Percentiles rank a stretch among this genome's conserved stretches.
Conservation (phyloP, 768 basidiomycete species). For the Sarcodon aspratus region DNA sequence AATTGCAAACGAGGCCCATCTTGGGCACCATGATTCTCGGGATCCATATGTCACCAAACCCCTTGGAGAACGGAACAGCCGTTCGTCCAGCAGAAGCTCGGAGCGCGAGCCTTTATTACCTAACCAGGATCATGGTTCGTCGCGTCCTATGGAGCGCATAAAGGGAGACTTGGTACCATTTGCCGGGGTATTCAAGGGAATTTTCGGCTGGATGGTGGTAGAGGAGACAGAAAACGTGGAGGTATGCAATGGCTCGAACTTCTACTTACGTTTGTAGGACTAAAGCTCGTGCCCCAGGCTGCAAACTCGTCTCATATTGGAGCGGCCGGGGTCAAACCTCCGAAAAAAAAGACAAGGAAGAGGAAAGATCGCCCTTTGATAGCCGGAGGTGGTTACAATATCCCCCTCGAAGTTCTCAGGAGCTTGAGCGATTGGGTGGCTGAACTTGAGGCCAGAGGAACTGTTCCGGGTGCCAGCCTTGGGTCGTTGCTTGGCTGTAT, state of each 20-base stretch:
- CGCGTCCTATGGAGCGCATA: not conserved
- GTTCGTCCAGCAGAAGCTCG: no score
- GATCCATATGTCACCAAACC: no score
- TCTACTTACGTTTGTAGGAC: not conserved
- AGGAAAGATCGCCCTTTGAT: slow-evolving; percentile 20
- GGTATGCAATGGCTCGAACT: not conserved
- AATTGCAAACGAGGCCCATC: no score
- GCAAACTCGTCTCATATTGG: slow-evolving; percentile 2
- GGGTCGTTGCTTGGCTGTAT: slow-evolving; percentile 38
- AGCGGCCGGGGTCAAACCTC: slow-evolving; percentile 3
- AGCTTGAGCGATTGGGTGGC: slow-evolving; percentile 49
- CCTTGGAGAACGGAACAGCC: no score
- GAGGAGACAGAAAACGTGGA: not conserved
- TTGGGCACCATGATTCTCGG: no score
- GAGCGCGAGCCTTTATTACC: no score
- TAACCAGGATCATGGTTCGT: no score
- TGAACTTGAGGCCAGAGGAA: slow-evolving; percentile 45
- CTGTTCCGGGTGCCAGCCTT: slow-evolving; percentile 44
- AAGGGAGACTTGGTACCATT: not conserved
- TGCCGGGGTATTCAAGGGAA: not conserved
- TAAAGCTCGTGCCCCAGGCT: not conserved
- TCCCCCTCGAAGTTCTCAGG: slow-evolving; percentile 44
- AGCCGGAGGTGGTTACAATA: slow-evolving; percentile 37
- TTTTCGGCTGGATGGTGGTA: not conserved
- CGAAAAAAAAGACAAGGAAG: no score